These are phyloP conservation scores for Coniella lustricola DNA, from an alignment of 2,329 filamentous ascomycete species.

Conservation along the genomic window DNA sequence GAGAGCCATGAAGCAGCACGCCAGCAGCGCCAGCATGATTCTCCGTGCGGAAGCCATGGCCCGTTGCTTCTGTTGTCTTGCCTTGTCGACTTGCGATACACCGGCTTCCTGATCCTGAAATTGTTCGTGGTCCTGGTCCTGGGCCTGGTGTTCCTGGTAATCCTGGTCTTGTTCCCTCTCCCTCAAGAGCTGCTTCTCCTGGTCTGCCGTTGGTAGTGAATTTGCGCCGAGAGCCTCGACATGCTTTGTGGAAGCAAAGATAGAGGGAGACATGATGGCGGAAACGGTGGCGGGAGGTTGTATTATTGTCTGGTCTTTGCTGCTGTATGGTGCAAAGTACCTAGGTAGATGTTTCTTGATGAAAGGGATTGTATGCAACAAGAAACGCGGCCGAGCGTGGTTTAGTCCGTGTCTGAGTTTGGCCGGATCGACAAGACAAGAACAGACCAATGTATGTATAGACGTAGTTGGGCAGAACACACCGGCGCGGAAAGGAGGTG, in stretches of 20 bases:
- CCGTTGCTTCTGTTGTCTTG: constrained; percentile 6
- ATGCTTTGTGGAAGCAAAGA: constrained; percentile 3
- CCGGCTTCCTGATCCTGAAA: constrained; percentile 8
- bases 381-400: not conserved
- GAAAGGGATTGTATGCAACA: not conserved
- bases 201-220: constrained; percentile 8
- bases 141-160: not conserved
- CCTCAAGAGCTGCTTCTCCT: constrained; percentile 17
- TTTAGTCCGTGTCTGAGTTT: not conserved
- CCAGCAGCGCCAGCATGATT: constrained; percentile 18
- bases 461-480: no score
- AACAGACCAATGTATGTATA: no score
- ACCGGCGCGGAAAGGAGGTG: constrained; percentile 8
- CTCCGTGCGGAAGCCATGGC: constrained; percentile 19
- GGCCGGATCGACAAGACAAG: constrained; percentile 1
- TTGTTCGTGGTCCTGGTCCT: constrained; percentile 7
- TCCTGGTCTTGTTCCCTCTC: constrained; percentile 8
- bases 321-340: no score
- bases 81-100: constrained; percentile 7
- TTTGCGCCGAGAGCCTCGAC: constrained; percentile 14
- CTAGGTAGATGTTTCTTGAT: no score
- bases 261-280: constrained; percentile 4
- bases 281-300: not conserved
- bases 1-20: constrained; percentile 20
- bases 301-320: no score